Evolutionary conservation across 116 monocot genomes (phyloP).

Genomic region (Posidonia oceanica): DNA sequence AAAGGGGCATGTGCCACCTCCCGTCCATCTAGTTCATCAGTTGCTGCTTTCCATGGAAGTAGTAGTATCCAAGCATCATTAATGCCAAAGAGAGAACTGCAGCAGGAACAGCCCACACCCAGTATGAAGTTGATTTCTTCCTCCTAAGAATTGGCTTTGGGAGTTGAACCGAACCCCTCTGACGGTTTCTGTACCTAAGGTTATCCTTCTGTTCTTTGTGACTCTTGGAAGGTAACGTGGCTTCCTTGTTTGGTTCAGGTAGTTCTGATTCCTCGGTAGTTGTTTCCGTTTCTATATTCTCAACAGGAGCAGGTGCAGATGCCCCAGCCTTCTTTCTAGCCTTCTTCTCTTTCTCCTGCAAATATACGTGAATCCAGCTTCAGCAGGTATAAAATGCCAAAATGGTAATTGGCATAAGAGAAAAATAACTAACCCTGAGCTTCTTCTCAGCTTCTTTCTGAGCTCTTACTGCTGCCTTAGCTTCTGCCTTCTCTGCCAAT

Average conservation of each 20-base stretch:
- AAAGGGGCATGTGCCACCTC: too few species aligned
- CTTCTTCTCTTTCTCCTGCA: conserved; percentile 74
- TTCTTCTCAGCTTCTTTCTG: conserved; percentile 91
- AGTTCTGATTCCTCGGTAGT: conserved; percentile 35
- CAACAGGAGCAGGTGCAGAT: conserved; percentile 12
- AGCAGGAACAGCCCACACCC: conserved; percentile 38
- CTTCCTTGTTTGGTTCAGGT: conserved; percentile 17
- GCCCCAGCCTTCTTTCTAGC: conserved; percentile 59
- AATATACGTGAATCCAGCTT: neutral
- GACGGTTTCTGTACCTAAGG: conserved; percentile 18
- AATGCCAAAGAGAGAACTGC: conserved; percentile 21
- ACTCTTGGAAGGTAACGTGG: conserved; percentile 14
- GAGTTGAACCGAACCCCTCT: conserved; percentile 19
- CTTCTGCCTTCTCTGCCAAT: conserved; percentile 68
- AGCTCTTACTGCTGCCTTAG: conserved; percentile 65
- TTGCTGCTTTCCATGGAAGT: conserved; percentile 12
- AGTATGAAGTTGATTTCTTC: conserved; percentile 54
- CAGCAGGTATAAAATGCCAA: neutral
- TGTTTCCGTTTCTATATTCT: conserved; percentile 32
- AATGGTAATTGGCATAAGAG: neutral
- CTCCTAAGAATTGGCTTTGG: conserved; percentile 46
- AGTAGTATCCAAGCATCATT: conserved; percentile 19
- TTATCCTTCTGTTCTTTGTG: conserved; percentile 35
- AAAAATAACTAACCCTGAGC: conserved; percentile 38
- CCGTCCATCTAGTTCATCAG: neutral